phyloP scores from a whole-genome alignment of 129 eudicot species.

The Lonicera japonica region DNA sequence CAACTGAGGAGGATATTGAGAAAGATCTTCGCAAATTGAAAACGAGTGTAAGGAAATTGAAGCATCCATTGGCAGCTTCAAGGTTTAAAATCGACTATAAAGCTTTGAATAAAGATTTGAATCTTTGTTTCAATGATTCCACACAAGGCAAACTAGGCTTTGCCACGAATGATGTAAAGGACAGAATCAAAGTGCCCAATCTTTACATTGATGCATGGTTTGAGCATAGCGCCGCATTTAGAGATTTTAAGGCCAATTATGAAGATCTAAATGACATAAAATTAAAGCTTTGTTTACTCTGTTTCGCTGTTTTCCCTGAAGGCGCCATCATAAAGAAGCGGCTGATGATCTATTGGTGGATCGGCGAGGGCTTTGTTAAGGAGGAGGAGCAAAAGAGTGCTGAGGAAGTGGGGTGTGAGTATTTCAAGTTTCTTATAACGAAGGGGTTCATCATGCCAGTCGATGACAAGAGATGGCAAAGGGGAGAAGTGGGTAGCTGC shows the following conservation, averaged over 20 bases:
- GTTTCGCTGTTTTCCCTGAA: constrained; percentile 41
- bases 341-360: constrained; percentile 52
- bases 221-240: constrained; percentile 16
- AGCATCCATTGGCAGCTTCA: constrained; percentile 30
- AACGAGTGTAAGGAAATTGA: constrained; percentile 29
- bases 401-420: constrained; percentile 22
- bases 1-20: background rate
- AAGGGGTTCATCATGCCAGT: constrained; percentile 30
- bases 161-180: background rate
- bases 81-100: constrained; percentile 4
- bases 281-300: constrained; percentile 39
- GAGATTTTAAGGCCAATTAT: constrained; percentile 16
- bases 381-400: background rate
- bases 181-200: constrained; percentile 12
- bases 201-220: constrained; percentile 21
- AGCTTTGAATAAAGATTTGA: background rate
- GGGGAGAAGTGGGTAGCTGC: constrained; percentile 26
- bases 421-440: constrained; percentile 22
- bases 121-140: background rate
- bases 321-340: constrained; percentile 32
- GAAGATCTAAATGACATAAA: constrained; percentile 4
- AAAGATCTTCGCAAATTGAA: constrained; percentile 17
- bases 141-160: background rate
- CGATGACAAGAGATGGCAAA: background rate
- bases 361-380: constrained; percentile 35